A percentile compares a stretch with the other conserved stretches of the same genome.
phyloP scores from a whole-genome alignment of 2,329 filamentous ascomycete genomes.

The Penicillium sp. region DNA sequence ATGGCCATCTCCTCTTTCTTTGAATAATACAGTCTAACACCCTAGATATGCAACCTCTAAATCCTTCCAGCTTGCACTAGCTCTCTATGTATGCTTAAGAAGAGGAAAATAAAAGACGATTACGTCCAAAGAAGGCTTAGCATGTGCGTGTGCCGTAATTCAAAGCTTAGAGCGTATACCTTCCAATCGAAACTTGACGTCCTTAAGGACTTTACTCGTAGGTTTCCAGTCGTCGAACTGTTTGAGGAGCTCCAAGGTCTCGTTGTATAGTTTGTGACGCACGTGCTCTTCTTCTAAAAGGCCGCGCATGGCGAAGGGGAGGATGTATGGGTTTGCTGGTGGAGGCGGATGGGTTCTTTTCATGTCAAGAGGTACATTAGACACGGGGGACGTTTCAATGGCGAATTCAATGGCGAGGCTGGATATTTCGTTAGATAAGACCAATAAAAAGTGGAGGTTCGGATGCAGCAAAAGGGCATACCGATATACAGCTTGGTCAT shows the following conservation, averaged over 20 bases:
- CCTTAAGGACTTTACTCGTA: slow-evolving; percentile 84
- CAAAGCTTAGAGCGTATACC: slow-evolving; percentile 83
- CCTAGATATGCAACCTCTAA: background rate
- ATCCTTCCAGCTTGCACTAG: background rate
- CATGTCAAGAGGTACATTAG: slow-evolving; percentile 55
- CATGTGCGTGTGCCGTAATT: background rate
- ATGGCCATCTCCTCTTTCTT: background rate
- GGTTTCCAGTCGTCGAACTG: slow-evolving; percentile 97
- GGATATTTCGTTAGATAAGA: background rate
- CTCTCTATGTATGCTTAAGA: slow-evolving; percentile 3
- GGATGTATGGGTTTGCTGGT: slow-evolving; percentile 78
- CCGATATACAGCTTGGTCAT: slow-evolving; percentile 84
- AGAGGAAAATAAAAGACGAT: background rate
- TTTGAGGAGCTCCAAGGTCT: slow-evolving; percentile 77
- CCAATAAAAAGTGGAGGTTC: background rate
- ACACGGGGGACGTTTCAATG: slow-evolving; percentile 69
- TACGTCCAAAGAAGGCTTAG: background rate
- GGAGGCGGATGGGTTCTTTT: slow-evolving; percentile 52
- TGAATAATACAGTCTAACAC: background rate
- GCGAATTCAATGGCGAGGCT: slow-evolving; percentile 73
- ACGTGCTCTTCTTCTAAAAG: slow-evolving; percentile 91
- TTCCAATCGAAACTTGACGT: slow-evolving; percentile 93
- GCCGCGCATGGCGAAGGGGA: slow-evolving; percentile 95
- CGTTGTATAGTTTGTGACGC: slow-evolving; percentile 75
- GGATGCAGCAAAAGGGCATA: slow-evolving; percentile 44